phyloP scores from a whole-genome alignment of 2,329 filamentous ascomycete genomes.

The Aspergillus sp. region DNA sequence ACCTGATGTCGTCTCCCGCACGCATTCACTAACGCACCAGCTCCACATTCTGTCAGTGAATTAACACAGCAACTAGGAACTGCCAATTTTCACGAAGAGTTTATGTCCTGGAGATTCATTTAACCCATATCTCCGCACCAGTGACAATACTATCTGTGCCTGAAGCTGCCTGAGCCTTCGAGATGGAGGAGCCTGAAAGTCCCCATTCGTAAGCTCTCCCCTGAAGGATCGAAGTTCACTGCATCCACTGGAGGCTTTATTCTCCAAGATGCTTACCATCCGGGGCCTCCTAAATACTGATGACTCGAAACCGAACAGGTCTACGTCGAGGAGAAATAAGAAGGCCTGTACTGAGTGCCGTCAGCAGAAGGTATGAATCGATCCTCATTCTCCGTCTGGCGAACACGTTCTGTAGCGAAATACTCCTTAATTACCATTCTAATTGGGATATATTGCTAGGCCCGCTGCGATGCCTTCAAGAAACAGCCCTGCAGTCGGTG shows the following conservation, averaged over 20 bases:
- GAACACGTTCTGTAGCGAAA: background rate
- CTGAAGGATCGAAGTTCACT: background rate
- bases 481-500: slow-evolving; percentile 41
- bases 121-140: too few species aligned
- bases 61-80: too few species aligned
- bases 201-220: background rate
- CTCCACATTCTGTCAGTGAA: too few species aligned
- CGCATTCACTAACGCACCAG: too few species aligned
- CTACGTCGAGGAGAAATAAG: slow-evolving; percentile 32
- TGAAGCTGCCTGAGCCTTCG: background rate
- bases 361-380: slow-evolving; percentile 40
- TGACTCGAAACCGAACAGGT: slow-evolving; percentile 7
- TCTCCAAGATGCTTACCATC: background rate
- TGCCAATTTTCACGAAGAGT: too few species aligned
- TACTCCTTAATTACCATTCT: too few species aligned
- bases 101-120: background rate
- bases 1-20: too few species aligned
- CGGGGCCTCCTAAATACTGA: background rate
- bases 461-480: slow-evolving; percentile 42
- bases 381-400: background rate
- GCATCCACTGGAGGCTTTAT: background rate
- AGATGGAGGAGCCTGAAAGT: background rate
- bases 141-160: too few species aligned
- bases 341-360: slow-evolving; percentile 46
- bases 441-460: slow-evolving; percentile 17